phyloP scores from a whole-genome alignment of 2,329 filamentous ascomycete species.

The Phaeosphaeriaceae sp. region DNA sequence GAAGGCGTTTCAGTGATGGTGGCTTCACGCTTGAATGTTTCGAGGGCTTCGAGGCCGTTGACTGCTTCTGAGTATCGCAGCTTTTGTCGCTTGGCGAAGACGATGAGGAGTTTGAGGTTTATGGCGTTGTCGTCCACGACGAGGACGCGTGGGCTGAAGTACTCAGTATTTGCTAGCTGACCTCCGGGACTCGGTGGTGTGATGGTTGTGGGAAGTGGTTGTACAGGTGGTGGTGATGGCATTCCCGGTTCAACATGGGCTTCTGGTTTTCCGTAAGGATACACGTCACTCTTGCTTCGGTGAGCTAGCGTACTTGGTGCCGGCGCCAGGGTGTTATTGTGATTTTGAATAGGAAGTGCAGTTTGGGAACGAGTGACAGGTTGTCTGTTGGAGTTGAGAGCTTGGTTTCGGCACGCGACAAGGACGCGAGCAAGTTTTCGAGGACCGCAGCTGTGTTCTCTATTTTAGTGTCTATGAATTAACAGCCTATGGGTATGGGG shows the following conservation, averaged over 20 bases:
- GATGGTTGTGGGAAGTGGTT: slow-evolving; percentile 21
- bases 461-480: background rate
- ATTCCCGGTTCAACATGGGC: slow-evolving; percentile 1
- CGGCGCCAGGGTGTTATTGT: slow-evolving; percentile 13
- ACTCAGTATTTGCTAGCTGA: slow-evolving; percentile 22
- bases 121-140: slow-evolving; percentile 45
- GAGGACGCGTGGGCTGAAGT: slow-evolving; percentile 39
- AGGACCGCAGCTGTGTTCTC: slow-evolving; percentile 31
- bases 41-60: slow-evolving; percentile 43
- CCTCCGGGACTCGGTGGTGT: slow-evolving; percentile 21
- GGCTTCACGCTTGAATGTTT: slow-evolving; percentile 30
- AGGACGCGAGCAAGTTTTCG: slow-evolving; percentile 34
- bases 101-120: slow-evolving; percentile 46
- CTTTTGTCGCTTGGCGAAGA: slow-evolving; percentile 49
- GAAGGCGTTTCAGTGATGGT: slow-evolving; percentile 16
- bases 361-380: slow-evolving; percentile 26
- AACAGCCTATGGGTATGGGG: too few species aligned
- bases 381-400: slow-evolving; percentile 17
- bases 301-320: slow-evolving; percentile 18
- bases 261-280: slow-evolving; percentile 7
- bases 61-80: slow-evolving; percentile 35
- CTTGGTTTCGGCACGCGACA: slow-evolving; percentile 29
- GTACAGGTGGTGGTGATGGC: slow-evolving; percentile 19
- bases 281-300: slow-evolving; percentile 34
- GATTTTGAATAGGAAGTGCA: slow-evolving; percentile 10